phyloP scores from a whole-genome alignment of 495 filamentous ascomycete genomes.

The Ramalina intermedia region DNA sequence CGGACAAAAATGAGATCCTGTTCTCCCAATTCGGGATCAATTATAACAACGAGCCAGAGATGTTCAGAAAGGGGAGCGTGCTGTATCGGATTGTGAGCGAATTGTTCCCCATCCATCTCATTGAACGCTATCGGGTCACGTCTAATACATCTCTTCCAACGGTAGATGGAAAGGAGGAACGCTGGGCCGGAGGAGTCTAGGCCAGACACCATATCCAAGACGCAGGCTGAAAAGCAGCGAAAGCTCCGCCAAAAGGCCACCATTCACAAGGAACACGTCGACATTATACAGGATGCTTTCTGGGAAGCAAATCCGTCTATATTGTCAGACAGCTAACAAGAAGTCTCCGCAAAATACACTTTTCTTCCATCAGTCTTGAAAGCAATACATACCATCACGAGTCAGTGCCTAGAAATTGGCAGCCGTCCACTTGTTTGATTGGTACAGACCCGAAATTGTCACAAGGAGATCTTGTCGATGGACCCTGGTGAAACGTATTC shows the following conservation, averaged over 20 bases:
- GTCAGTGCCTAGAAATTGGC: too few relatives aligned
- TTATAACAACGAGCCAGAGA: conserved; percentile 89
- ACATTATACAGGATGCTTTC: conserved; percentile 89
- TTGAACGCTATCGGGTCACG: conserved; percentile 18
- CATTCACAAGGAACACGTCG: conserved; percentile 68
- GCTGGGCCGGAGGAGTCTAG: conserved; percentile 2
- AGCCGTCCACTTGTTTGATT: too few relatives aligned
- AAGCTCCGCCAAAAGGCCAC: conserved; percentile 62
- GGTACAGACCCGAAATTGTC: too few relatives aligned
- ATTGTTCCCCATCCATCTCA: not conserved
- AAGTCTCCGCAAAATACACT: too few relatives aligned
- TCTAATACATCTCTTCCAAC: not conserved
- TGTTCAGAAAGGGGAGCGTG: conserved; percentile 86
- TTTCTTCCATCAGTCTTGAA: too few relatives aligned
- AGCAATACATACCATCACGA: too few relatives aligned
- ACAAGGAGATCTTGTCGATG: too few relatives aligned
- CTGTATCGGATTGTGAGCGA: conserved; percentile 59
- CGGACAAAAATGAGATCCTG: conserved; percentile 91
- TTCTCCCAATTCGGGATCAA: conserved; percentile 84
- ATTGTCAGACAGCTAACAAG: conserved; percentile 32
- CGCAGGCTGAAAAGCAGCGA: conserved; percentile 61
- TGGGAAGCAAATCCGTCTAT: conserved; percentile 83
- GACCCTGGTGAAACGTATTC: too few relatives aligned
- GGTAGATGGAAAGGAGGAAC: conserved; percentile 21
- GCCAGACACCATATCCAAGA: conserved; percentile 39